Evolutionary conservation across 2,329 filamentous ascomycete genomes (phyloP).

Genomic region (Fusarium phyllophilum): DNA sequence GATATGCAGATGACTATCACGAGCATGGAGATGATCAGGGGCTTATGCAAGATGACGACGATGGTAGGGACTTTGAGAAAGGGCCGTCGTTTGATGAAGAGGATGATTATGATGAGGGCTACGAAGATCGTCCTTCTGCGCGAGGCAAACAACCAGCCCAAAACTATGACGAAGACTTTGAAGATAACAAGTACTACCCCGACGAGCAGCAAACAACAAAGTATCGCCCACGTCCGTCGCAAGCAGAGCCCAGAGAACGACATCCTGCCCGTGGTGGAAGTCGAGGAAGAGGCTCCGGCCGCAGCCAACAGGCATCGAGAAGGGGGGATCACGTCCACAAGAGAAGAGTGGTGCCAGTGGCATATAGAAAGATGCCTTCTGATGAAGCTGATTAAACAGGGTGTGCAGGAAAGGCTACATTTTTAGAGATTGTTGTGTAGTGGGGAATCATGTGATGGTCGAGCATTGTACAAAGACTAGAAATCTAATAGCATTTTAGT

Average conservation of each 20-base stretch:
- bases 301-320: accelerated
- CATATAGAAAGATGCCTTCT: not conserved
- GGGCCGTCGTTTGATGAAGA: not conserved
- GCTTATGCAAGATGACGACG: not conserved
- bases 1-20: accelerated
- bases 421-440: not conserved
- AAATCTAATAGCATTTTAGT: accelerated
- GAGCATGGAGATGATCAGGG: accelerated
- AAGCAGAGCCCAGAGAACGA: accelerated
- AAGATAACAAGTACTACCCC: accelerated
- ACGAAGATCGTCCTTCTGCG: accelerated
- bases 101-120: not conserved
- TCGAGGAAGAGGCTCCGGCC: accelerated
- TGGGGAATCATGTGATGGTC: not conserved
- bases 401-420: not conserved
- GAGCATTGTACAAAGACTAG: too few species aligned
- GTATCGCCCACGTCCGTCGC: not conserved
- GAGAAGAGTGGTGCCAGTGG: not conserved
- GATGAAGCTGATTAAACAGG: not conserved
- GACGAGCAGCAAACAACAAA: accelerated
- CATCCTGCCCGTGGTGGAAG: not conserved
- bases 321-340: accelerated
- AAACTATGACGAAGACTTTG: not conserved
- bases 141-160: not conserved
- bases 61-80: not conserved